Percentiles rank a stretch among this genome's conserved stretches.
Conservation (phyloP, 1,284 basidiomycete species). For the Austroboletus sp. region DNA sequence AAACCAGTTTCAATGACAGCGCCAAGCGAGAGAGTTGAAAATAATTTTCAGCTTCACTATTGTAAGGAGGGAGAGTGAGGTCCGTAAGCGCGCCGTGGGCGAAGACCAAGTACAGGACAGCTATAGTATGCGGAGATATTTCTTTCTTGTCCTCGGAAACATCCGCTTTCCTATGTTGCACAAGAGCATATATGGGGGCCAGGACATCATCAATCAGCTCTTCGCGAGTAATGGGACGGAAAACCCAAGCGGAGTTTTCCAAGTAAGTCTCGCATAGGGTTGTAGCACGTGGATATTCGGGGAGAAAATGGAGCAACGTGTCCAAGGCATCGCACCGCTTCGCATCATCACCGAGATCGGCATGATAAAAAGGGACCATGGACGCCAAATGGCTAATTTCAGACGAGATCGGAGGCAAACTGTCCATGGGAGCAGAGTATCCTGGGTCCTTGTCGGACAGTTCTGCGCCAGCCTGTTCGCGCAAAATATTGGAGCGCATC, state of each 20-base stretch:
- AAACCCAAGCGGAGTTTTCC: constrained; percentile 57
- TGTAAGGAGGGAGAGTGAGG: constrained; percentile 54
- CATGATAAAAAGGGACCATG: constrained; percentile 42
- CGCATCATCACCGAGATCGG: constrained; percentile 29
- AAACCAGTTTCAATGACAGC: constrained; percentile 52
- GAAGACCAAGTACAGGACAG: constrained; percentile 54
- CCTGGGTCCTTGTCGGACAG: constrained; percentile 29
- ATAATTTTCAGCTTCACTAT: constrained; percentile 53
- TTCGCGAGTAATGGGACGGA: constrained; percentile 55
- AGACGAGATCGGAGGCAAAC: constrained; percentile 30
- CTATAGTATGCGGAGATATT: constrained; percentile 48
- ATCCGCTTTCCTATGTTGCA: constrained; percentile 38
- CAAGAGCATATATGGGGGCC: constrained; percentile 50
- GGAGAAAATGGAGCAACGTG: constrained; percentile 42
- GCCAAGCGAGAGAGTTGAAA: constrained; percentile 53
- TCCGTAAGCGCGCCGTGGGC: constrained; percentile 58
- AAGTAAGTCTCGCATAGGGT: constrained; percentile 61
- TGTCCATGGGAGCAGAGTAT: constrained; percentile 29
- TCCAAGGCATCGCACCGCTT: constrained; percentile 35
- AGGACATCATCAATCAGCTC: constrained; percentile 61
- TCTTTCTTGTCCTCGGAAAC: constrained; percentile 21
- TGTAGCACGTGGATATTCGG: constrained; percentile 53
- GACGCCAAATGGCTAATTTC: constrained; percentile 43
- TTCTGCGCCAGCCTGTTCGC: constrained; percentile 46
- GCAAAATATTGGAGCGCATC: constrained; percentile 4